These are phyloP conservation scores for Blepharisma japonicum DNA, from an alignment of 73 alveolate genomes.

Conservation along the genomic window DNA sequence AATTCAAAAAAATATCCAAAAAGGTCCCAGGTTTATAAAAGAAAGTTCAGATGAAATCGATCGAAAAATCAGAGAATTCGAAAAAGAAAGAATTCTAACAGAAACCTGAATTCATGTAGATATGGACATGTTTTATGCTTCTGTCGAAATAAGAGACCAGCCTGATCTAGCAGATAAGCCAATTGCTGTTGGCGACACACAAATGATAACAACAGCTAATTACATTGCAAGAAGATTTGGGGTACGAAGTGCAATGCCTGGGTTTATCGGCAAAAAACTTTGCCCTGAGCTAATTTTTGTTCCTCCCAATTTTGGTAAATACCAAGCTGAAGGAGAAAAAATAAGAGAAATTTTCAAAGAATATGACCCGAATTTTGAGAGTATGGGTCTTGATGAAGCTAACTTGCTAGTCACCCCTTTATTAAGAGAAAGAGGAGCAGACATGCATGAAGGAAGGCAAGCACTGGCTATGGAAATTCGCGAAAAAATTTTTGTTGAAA, in stretches of 20 bases:
- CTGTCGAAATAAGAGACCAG: slow-evolving; percentile 95
- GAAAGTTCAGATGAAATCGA: slow-evolving; percentile 36
- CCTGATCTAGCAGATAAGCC: slow-evolving; percentile 95
- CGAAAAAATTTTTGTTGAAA: slow-evolving; percentile 50
- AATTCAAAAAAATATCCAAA: slow-evolving; percentile 39
- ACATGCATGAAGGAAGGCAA: slow-evolving; percentile 68
- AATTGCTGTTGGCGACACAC: slow-evolving; percentile 94
- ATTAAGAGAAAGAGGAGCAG: slow-evolving; percentile 45
- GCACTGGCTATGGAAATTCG: slow-evolving; percentile 75
- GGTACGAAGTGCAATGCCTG: slow-evolving; percentile 99
- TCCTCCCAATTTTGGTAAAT: slow-evolving; percentile 65
- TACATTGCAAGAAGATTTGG: slow-evolving; percentile 98
- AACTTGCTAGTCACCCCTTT: slow-evolving; percentile 85
- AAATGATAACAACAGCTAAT: slow-evolving; percentile 96
- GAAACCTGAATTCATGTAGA: slow-evolving; percentile 93
- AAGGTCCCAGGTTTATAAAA: slow-evolving; percentile 33
- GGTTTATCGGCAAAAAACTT: slow-evolving; percentile 95
- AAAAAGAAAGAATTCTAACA: slow-evolving; percentile 26
- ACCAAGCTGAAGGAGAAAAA: slow-evolving; percentile 39
- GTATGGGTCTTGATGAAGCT: slow-evolving; percentile 96
- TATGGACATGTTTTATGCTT: slow-evolving; percentile 99
- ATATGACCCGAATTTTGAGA: slow-evolving; percentile 85
- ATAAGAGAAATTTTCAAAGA: slow-evolving; percentile 68
- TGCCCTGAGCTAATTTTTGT: slow-evolving; percentile 92
- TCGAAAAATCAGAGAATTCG: slow-evolving; percentile 31